These are phyloP conservation scores for Coprinopsis marcescibilis DNA, from an alignment of 768 basidiomycete species.

Conservation along the genomic window DNA sequence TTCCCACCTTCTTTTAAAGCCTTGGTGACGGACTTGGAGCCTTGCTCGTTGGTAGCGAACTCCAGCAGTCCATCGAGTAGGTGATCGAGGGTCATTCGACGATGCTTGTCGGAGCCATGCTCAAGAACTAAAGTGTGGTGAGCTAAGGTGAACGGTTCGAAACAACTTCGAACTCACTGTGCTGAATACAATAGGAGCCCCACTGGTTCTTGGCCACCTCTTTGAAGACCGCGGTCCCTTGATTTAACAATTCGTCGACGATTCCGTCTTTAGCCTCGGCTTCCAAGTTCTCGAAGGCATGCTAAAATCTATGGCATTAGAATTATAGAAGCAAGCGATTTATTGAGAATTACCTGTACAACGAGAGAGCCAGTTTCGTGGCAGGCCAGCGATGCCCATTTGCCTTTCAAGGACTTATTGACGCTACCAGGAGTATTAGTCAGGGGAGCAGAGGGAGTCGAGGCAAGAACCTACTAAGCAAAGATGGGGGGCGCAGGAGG, in stretches of 20 bases:
- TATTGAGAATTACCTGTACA: slow-evolving; percentile 53
- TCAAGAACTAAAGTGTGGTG: slow-evolving; percentile 57
- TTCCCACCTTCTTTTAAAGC: slow-evolving; percentile 81
- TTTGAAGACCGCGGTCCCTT: slow-evolving; percentile 58
- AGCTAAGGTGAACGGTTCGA: not conserved
- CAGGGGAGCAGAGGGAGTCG: not conserved
- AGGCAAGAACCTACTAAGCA: slow-evolving; percentile 52
- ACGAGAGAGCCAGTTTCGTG: slow-evolving; percentile 89
- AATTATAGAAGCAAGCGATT: slow-evolving; percentile 1
- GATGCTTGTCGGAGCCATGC: slow-evolving; percentile 74
- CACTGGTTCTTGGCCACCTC: slow-evolving; percentile 85
- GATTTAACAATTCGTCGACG: slow-evolving; percentile 75
- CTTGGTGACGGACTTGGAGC: slow-evolving; percentile 83
- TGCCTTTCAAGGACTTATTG: slow-evolving; percentile 81
- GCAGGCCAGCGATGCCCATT: slow-evolving; percentile 85
- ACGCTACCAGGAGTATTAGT: slow-evolving; percentile 43
- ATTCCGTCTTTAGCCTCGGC: slow-evolving; percentile 81
- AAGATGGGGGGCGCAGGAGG: slow-evolving; percentile 86
- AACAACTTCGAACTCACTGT: slow-evolving; percentile 46
- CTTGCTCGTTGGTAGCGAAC: slow-evolving; percentile 78
- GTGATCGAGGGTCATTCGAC: slow-evolving; percentile 71
- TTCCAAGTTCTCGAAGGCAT: slow-evolving; percentile 83
- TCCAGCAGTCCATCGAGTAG: slow-evolving; percentile 71
- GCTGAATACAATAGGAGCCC: slow-evolving; percentile 85
- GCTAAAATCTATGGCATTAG: slow-evolving; percentile 37